Conservation (phyloP, 805 yeast genomes). For the Saturnispora zaruensis region DNA sequence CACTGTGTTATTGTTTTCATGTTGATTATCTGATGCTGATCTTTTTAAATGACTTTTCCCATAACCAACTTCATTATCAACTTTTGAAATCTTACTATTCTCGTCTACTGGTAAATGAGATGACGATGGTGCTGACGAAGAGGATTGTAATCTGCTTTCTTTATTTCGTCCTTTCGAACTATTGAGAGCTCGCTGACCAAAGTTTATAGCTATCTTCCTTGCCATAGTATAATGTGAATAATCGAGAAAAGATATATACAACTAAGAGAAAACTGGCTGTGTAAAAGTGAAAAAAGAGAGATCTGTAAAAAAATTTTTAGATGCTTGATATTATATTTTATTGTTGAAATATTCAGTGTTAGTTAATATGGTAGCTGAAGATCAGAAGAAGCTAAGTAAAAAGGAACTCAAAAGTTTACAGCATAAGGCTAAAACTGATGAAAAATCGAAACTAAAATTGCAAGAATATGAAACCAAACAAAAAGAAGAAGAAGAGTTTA, state of each 20-base stretch:
- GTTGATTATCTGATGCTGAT: neutral
- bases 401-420: conserved; percentile 57
- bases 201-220: conserved; percentile 13
- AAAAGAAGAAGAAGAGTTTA: conserved; percentile 10
- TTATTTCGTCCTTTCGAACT: neutral
- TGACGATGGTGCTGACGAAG: neutral
- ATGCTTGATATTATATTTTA: neutral
- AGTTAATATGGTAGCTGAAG: conserved; percentile 1
- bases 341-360: neutral
- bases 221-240: conserved; percentile 7
- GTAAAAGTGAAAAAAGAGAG: neutral
- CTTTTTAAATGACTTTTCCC: neutral
- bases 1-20: neutral
- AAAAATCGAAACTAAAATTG: conserved; percentile 30
- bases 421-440: conserved; percentile 35
- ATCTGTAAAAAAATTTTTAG: neutral
- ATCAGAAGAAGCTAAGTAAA: conserved; percentile 46
- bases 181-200: neutral
- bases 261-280: neutral
- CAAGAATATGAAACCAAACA: conserved; percentile 19
- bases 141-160: neutral
- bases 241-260: neutral
- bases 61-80: neutral
- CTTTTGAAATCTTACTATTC: neutral
- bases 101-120: neutral